A percentile compares a stretch with the other conserved stretches of the same genome.
phyloP scores from a whole-genome alignment of 352 stramenopile genomes.

The Aphanomyces cochlioides region DNA sequence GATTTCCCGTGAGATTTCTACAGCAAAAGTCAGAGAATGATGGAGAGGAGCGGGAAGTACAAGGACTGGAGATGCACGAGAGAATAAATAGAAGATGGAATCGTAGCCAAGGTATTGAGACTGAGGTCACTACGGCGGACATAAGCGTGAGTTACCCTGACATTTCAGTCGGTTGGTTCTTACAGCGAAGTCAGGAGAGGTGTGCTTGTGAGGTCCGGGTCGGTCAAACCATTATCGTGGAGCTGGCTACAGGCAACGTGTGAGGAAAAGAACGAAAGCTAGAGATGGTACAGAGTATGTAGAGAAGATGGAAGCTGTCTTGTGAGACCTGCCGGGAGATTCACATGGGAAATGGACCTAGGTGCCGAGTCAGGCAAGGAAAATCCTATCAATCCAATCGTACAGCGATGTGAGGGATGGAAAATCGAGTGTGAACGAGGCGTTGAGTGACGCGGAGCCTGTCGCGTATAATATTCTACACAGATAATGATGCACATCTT shows the following conservation, averaged over 20 bases:
- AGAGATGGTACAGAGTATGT: not conserved
- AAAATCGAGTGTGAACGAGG: no score
- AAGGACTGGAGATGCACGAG: not conserved
- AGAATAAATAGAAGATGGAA: slow-evolving; percentile 10
- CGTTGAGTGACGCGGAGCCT: no score
- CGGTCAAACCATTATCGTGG: not conserved
- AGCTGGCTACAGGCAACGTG: not conserved
- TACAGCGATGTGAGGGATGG: no score
- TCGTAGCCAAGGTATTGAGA: not conserved
- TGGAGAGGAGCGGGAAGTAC: not conserved
- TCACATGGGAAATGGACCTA: slow-evolving; percentile 9
- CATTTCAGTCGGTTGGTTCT: no score
- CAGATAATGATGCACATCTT: no score
- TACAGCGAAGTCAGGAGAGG: not conserved
- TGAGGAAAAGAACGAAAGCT: not conserved
- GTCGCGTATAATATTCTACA: no score
- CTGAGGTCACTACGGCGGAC: slow-evolving; percentile 1
- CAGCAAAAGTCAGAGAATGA: not conserved
- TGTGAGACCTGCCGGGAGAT: not conserved
- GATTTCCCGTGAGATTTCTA: slow-evolving; percentile 19
- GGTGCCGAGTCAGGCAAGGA: slow-evolving; percentile 5
- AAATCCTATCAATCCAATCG: not conserved
- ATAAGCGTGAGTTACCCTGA: not conserved
- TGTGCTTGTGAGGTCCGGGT: not conserved
- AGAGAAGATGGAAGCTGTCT: not conserved